A percentile compares a stretch with the other conserved stretches of the same genome.
Conservation (phyloP, 345 rosid genomes). For the Corchorus capsularis region DNA sequence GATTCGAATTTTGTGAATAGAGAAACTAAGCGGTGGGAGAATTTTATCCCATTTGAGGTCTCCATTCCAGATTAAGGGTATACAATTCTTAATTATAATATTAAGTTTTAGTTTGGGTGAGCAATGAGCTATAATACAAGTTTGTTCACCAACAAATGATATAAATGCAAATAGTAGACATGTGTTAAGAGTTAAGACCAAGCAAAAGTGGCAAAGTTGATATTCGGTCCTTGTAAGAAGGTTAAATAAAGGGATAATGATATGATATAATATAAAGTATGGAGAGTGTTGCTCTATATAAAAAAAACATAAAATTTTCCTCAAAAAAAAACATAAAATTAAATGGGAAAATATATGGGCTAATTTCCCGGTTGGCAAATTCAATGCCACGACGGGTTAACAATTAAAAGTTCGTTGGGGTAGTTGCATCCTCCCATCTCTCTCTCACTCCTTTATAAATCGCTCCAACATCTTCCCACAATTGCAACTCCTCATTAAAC, state of each 20-base stretch:
- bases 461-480: not conserved
- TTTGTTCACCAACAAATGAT: not conserved
- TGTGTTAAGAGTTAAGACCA: not conserved
- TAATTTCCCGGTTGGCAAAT: conserved; percentile 32
- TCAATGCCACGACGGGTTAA: conserved; percentile 35
- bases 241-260: not conserved
- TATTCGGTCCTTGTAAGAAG: not conserved
- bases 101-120: not conserved
- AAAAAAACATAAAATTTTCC: not conserved
- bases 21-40: too few species aligned
- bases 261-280: not conserved
- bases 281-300: too few species aligned
- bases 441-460: conserved; percentile 31
- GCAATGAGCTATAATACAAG: not conserved
- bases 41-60: too few species aligned
- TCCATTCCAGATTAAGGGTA: too few species aligned
- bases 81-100: not conserved
- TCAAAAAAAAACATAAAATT: not conserved
- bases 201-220: not conserved
- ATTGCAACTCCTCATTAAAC: not conserved
- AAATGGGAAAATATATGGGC: not conserved
- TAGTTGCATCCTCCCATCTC: conserved; percentile 47
- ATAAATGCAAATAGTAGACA: not conserved
- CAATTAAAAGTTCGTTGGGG: conserved; percentile 69
- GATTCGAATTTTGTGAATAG: too few species aligned